phyloP scores from a whole-genome alignment of 768 basidiomycete genomes.

The Hydnum rufescens region DNA sequence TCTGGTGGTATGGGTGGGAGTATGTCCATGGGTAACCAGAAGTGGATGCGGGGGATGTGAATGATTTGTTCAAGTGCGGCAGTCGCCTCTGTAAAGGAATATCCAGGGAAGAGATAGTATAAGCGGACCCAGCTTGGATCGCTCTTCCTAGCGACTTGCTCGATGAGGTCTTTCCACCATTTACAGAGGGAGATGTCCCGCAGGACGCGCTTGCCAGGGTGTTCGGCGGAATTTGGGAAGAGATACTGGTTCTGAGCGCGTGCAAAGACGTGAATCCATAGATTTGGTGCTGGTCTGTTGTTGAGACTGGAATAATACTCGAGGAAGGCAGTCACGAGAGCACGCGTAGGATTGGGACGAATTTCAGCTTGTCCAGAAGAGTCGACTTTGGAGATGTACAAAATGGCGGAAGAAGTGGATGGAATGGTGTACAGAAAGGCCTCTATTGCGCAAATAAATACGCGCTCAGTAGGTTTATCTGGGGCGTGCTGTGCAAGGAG shows the following conservation, averaged over 20 bases:
- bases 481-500: slow-evolving; percentile 30
- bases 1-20: slow-evolving; percentile 46
- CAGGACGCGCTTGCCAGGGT: slow-evolving; percentile 46
- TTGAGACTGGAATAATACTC: slow-evolving; percentile 37
- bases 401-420: slow-evolving; percentile 40
- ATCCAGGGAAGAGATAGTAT: slow-evolving; percentile 55
- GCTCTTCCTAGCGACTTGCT: slow-evolving; percentile 26
- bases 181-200: slow-evolving; percentile 61
- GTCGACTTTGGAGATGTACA: slow-evolving; percentile 91
- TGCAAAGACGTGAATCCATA: slow-evolving; percentile 82
- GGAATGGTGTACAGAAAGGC: slow-evolving; percentile 57
- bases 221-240: slow-evolving; percentile 72
- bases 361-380: slow-evolving; percentile 52
- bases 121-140: slow-evolving; percentile 12
- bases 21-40: slow-evolving; percentile 39
- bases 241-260: slow-evolving; percentile 81
- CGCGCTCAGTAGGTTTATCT: slow-evolving; percentile 19
- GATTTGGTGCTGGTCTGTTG: slow-evolving; percentile 40
- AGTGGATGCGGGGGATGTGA: slow-evolving; percentile 8
- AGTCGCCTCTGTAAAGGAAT: slow-evolving; percentile 43
- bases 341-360: slow-evolving; percentile 41
- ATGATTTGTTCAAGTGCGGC: slow-evolving; percentile 29
- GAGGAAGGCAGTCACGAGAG: slow-evolving; percentile 49
- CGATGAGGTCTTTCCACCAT: slow-evolving; percentile 78
- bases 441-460: slow-evolving; percentile 66